Conservation (phyloP, 805 yeast species). For the Candida sithepensis region DNA sequence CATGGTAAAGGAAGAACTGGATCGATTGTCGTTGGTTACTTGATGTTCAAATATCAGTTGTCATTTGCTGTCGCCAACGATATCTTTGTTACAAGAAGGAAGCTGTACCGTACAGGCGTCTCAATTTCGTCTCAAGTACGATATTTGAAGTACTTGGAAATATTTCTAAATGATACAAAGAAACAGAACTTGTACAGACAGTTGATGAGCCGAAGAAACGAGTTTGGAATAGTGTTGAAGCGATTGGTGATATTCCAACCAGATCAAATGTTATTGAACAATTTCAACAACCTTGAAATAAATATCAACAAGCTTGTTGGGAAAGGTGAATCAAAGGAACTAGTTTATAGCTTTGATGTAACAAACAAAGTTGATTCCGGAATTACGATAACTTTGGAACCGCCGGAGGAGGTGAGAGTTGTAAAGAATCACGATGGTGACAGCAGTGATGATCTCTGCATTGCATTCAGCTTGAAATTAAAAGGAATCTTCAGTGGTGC, state of each 20-base stretch:
- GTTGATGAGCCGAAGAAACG: background rate
- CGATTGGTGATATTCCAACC: background rate
- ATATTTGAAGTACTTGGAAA: slow-evolving; percentile 53
- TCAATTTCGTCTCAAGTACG: slow-evolving; percentile 67
- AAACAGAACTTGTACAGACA: slow-evolving; percentile 5
- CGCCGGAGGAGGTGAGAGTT: background rate
- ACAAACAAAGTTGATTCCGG: background rate
- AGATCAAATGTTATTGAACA: background rate
- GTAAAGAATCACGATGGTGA: background rate
- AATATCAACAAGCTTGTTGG: background rate
- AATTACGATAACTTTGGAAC: background rate
- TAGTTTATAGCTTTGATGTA: background rate
- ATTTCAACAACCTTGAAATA: background rate
- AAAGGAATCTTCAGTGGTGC: background rate
- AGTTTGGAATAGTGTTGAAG: background rate
- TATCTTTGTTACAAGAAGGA: slow-evolving; percentile 53
- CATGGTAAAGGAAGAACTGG: slow-evolving; percentile 95
- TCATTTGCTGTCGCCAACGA: slow-evolving; percentile 45
- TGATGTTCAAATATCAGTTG: slow-evolving; percentile 46
- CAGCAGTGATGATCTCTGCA: background rate
- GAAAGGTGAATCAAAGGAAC: background rate
- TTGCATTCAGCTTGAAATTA: background rate
- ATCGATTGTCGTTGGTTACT: slow-evolving; percentile 62
- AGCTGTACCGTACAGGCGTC: slow-evolving; percentile 58
- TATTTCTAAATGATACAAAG: slow-evolving; percentile 9